Percentiles rank a stretch among this genome's conserved stretches.
Evolutionary conservation across 768 basidiomycete genomes (phyloP).

Genomic region (Termitomyces sp.): DNA sequence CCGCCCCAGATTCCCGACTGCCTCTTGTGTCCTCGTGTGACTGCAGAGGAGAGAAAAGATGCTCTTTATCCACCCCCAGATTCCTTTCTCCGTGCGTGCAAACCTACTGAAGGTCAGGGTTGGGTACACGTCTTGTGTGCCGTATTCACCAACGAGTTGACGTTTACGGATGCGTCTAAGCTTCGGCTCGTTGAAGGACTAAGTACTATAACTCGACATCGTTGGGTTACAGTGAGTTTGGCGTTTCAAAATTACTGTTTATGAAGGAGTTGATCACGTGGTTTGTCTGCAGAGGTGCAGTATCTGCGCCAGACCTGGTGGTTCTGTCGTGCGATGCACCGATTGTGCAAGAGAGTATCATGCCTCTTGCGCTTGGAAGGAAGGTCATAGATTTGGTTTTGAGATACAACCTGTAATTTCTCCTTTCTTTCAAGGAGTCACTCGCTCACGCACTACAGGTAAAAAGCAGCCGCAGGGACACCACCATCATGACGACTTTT

Average conservation of each 20-base stretch:
- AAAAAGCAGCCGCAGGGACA: slow-evolving; percentile 71
- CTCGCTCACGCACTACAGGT: slow-evolving; percentile 41
- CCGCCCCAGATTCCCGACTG: slow-evolving; percentile 73
- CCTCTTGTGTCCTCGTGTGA: slow-evolving; percentile 69
- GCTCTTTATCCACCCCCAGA: slow-evolving; percentile 44
- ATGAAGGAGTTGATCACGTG: not conserved
- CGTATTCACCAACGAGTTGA: slow-evolving; percentile 81
- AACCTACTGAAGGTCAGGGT: slow-evolving; percentile 89
- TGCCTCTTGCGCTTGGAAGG: slow-evolving; percentile 84
- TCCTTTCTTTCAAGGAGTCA: not conserved
- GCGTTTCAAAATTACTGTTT: not conserved
- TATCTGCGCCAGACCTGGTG: slow-evolving; percentile 66
- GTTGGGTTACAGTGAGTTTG: slow-evolving; percentile 67
- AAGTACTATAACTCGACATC: slow-evolving; percentile 60
- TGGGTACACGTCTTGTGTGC: slow-evolving; percentile 93
- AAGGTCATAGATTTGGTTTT: slow-evolving; percentile 84
- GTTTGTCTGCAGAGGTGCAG: slow-evolving; percentile 53
- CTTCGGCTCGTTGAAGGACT: slow-evolving; percentile 85
- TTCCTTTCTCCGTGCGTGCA: slow-evolving; percentile 69
- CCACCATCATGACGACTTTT: slow-evolving; percentile 62
- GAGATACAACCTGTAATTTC: slow-evolving; percentile 76
- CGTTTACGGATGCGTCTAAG: slow-evolving; percentile 67
- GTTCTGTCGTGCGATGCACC: slow-evolving; percentile 78
- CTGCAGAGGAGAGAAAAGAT: slow-evolving; percentile 44
- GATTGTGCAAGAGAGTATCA: slow-evolving; percentile 84